Percentiles rank a stretch among this genome's conserved stretches.
Conservation (phyloP, 2,329 filamentous ascomycete genomes). For the Xylariaceae sp. region DNA sequence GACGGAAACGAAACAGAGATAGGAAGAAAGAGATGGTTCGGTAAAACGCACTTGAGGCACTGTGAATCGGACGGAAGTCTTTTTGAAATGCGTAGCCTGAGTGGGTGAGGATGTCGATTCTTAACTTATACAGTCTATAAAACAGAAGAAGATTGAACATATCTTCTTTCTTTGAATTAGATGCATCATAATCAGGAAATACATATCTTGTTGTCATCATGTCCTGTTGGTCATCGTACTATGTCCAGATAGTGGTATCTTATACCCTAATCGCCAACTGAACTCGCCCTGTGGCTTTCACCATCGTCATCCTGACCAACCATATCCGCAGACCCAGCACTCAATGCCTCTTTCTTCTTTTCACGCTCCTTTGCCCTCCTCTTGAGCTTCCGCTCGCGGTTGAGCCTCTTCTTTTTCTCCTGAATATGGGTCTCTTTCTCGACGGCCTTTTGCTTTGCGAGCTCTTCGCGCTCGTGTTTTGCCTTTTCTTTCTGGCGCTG, state of each 20-base stretch:
- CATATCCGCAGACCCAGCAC: conserved; percentile 23
- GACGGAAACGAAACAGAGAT: background rate
- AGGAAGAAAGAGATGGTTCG: conserved; percentile 3
- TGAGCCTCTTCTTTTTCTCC: conserved; percentile 61
- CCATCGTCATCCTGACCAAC: background rate
- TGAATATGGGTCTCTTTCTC: conserved; percentile 54
- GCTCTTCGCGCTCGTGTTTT: conserved; percentile 39
- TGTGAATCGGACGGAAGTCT: no score
- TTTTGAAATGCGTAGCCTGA: no score
- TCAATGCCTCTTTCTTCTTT: conserved; percentile 41
- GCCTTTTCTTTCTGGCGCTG: conserved; percentile 43
- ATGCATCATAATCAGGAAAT: no score
- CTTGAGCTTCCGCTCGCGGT: conserved; percentile 57
- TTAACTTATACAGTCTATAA: no score
- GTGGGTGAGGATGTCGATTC: no score
- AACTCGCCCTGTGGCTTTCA: background rate
- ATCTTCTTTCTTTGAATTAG: no score
- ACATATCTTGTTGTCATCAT: no score
- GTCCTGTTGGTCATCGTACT: no score
- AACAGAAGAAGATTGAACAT: no score
- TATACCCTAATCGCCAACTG: no score
- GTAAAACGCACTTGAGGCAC: no score
- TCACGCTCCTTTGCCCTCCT: conserved; percentile 55
- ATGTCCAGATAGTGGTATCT: no score
- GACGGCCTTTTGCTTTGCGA: conserved; percentile 35